Conservation (phyloP, 768 basidiomycete species). For the Pisolithus microcarpus region DNA sequence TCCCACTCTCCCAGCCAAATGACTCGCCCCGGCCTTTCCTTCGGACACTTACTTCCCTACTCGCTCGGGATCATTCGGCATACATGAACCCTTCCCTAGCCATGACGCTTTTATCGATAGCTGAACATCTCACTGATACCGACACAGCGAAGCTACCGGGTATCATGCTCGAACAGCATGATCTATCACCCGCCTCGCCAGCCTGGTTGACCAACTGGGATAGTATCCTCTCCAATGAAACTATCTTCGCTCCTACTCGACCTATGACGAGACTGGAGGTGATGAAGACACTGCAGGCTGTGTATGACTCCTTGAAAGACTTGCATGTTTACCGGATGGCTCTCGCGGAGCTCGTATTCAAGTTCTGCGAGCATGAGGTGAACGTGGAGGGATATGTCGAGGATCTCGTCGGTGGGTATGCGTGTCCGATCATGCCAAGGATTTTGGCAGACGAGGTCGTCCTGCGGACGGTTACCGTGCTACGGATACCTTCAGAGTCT, state of each 20-base stretch:
- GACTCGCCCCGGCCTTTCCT: slow-evolving; percentile 57
- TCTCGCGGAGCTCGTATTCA: slow-evolving; percentile 48
- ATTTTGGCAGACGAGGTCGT: slow-evolving; percentile 68
- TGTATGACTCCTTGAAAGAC: slow-evolving; percentile 63
- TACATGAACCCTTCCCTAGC: slow-evolving; percentile 57
- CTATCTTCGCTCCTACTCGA: slow-evolving; percentile 35
- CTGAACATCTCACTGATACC: slow-evolving; percentile 60
- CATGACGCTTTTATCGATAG: slow-evolving; percentile 54
- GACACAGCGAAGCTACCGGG: slow-evolving; percentile 58
- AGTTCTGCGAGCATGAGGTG: slow-evolving; percentile 36
- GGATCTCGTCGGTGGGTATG: slow-evolving; percentile 9
- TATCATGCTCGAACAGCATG: slow-evolving; percentile 60
- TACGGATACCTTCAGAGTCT: slow-evolving; percentile 8
- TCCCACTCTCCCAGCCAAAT: slow-evolving; percentile 49
- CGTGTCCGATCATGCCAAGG: slow-evolving; percentile 39
- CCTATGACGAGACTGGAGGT: slow-evolving; percentile 50
- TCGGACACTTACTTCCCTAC: slow-evolving; percentile 51
- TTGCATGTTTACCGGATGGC: slow-evolving; percentile 56
- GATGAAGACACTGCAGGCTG: slow-evolving; percentile 48
- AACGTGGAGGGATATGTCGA: slow-evolving; percentile 22
- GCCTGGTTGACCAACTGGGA: slow-evolving; percentile 69
- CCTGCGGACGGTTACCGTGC: slow-evolving; percentile 40
- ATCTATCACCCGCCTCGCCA: slow-evolving; percentile 62
- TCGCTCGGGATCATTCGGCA: slow-evolving; percentile 55
- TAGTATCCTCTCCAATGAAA: slow-evolving; percentile 44